Base-by-base conservation (phyloP, 768 basidiomycete species). In the Dacryopinax spathularia region DNA sequence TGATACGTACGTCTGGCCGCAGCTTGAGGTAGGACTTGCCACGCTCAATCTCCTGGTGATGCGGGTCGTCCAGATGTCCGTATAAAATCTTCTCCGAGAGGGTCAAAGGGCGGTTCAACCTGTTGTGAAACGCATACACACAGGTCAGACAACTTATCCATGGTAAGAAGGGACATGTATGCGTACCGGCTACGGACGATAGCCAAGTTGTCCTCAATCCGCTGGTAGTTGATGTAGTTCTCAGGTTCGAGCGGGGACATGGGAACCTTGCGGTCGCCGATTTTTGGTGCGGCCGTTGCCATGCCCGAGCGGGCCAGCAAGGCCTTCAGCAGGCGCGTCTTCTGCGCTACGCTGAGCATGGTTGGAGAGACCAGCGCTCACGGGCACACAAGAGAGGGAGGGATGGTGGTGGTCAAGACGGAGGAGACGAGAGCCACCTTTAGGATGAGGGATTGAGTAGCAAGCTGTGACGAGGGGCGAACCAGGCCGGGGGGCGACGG, bases 61-160 rank as follows among this genome's bases (percentile, higher is more conserved):
- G 85, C 62, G 95, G 85, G 76, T 97, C 89, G 76, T 97, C 95
- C 69, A 98, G 82, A 79, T 99, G 96, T 64, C 96, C 96, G 75
- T 99, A 99, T 37, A 97, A 80, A 72, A 96, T 88, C 84, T 97
- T 96, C 77, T 97, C 94, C 65, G 94, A 93, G 69, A 95, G 77
- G 16, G 94, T 96, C 75, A 96, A 77, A 41, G 93, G 93, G 34
- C 91, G 89, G 70, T 87, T 83, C 69, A 96, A 79, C 73, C 93
- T 95, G 65, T 13, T 36, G 34, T 41, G 64, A 34, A 27, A n/a
- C 48, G 63, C 62, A 59, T 63, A 43, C 33, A 65, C n/a, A 65
- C 44, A 63, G n/a, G 67, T 41, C 66, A 48, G 48, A 48, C 64
- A 15, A 10, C 39, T 33, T 64, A 41, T 36, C 10, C 66, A 44